These are phyloP conservation scores for Pseudopithomyces maydicus DNA, from an alignment of 2,329 filamentous ascomycete species.

Conservation along the genomic window DNA sequence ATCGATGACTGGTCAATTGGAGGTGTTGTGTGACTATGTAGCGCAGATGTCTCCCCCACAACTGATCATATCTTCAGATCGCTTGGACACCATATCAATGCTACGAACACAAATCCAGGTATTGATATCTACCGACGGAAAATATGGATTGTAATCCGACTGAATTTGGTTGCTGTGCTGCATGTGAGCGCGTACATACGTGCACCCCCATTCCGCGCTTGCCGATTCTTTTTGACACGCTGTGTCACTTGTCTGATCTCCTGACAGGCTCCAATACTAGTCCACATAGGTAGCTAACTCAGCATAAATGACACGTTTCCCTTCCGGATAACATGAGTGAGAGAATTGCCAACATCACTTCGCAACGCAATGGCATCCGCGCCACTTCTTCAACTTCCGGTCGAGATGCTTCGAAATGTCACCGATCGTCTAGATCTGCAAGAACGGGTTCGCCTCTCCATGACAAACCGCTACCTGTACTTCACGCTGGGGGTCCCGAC, in stretches of 20 bases:
- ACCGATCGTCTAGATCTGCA: slow-evolving; percentile 26
- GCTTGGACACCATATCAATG: neutral
- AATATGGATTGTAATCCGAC: neutral
- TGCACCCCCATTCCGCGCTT: slow-evolving; percentile 8
- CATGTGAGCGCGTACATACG: neutral
- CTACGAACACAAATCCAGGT: no score
- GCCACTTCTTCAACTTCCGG: slow-evolving; percentile 26
- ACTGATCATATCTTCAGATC: neutral
- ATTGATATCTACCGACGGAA: neutral
- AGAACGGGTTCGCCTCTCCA: slow-evolving; percentile 21
- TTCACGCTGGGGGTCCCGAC: slow-evolving; percentile 24
- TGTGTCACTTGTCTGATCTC: slow-evolving; percentile 13
- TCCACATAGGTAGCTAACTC: no score
- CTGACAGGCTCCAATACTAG: neutral
- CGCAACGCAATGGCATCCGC: slow-evolving; percentile 16
- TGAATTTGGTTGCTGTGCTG: neutral
- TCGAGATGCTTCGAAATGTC: slow-evolving; percentile 31
- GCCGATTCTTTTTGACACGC: slow-evolving; percentile 11
- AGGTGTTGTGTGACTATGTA: slow-evolving; percentile 1
- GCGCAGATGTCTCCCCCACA: neutral
- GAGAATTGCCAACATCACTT: neutral
- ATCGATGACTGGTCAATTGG: neutral
- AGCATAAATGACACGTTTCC: neutral
- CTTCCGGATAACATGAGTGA: neutral
- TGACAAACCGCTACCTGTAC: slow-evolving; percentile 24